phyloP scores from a whole-genome alignment of 2,329 filamentous ascomycete species.

The Xylaria polymorpha region DNA sequence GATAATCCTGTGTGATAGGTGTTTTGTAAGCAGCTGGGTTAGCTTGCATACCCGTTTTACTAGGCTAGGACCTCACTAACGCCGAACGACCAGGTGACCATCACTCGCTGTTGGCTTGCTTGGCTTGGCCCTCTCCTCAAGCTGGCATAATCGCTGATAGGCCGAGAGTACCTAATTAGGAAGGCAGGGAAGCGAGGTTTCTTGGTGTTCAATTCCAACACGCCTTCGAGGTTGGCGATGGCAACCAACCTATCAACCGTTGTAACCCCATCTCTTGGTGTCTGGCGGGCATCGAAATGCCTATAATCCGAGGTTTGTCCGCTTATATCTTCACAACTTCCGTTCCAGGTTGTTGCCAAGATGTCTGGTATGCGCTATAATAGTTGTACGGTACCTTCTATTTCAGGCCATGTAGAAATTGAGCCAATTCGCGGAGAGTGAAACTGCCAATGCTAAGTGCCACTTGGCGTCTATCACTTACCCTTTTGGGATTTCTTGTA shows the following conservation, averaged over 20 bases:
- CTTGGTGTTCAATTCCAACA: constrained; percentile 32
- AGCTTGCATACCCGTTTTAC: constrained; percentile 19
- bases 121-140: constrained; percentile 19
- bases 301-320: constrained; percentile 16
- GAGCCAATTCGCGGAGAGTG: constrained; percentile 4
- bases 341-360: constrained; percentile 33
- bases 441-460: not conserved
- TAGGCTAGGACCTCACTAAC: constrained; percentile 23
- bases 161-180: constrained; percentile 34
- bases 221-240: constrained; percentile 21
- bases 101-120: constrained; percentile 16
- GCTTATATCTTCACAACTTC: constrained; percentile 30
- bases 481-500: too few species aligned
- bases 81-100: constrained; percentile 20
- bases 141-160: constrained; percentile 30
- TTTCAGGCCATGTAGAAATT: constrained; percentile 17
- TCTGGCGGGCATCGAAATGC: constrained; percentile 15
- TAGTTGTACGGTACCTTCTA: constrained; percentile 28
- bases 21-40: constrained; percentile 21
- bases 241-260: constrained; percentile 21
- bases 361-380: constrained; percentile 30
- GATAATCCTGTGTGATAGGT: constrained; percentile 15
- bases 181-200: constrained; percentile 28
- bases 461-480: too few species aligned
- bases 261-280: constrained; percentile 30